Conservation (phyloP, 2,329 filamentous ascomycete species). For the Aureobasidium pullulans region DNA sequence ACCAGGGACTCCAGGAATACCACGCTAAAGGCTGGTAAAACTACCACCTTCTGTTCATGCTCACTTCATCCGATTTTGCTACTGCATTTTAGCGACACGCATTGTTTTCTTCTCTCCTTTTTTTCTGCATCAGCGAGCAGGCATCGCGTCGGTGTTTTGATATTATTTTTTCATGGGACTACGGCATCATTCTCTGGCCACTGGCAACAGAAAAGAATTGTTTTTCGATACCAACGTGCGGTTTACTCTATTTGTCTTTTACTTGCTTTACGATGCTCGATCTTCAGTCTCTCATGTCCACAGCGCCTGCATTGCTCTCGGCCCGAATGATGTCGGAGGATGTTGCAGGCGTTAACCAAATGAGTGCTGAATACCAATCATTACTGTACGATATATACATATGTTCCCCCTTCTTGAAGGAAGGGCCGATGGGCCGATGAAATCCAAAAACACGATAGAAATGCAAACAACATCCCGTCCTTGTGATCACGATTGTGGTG, state of each 20-base stretch:
- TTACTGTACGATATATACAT: constrained; percentile 9
- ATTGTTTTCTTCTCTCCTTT: not conserved
- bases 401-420: not conserved
- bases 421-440: constrained; percentile 4
- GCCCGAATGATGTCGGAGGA: not conserved
- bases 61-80: not conserved
- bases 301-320: not conserved
- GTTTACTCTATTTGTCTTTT: not conserved
- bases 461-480: not conserved
- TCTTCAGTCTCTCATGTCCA: not conserved
- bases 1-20: constrained; percentile 75
- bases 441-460: constrained; percentile 7
- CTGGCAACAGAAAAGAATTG: constrained; percentile 7
- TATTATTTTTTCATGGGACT: not conserved
- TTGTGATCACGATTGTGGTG: not conserved
- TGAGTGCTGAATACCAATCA: not conserved
- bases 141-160: constrained; percentile 4
- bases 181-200: constrained; percentile 8
- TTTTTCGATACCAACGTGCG: constrained; percentile 13
- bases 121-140: constrained; percentile 13
- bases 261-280: not conserved
- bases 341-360: not conserved
- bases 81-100: constrained; percentile 16
- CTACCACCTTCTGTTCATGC: not conserved
- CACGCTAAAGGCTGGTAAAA: constrained; percentile 76